Percentiles rank a stretch among this genome's conserved stretches.
Evolutionary conservation across 805 yeast species (phyloP).

Genomic region (Dipodascopsis uninucleata): DNA sequence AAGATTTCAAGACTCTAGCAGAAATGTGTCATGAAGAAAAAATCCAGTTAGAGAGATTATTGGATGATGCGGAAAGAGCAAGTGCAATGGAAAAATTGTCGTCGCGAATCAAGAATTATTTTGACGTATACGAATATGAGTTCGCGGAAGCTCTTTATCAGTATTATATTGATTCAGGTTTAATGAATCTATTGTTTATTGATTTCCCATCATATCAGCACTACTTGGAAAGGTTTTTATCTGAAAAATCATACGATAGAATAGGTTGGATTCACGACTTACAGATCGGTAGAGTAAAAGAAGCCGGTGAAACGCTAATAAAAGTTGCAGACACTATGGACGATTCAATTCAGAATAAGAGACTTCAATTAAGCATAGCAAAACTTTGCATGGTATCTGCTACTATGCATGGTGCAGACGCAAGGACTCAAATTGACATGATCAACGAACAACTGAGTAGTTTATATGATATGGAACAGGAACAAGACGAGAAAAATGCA

Average conservation of each 20-base stretch:
- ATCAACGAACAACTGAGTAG: too few relatives aligned
- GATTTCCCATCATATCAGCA: slow-evolving; percentile 53
- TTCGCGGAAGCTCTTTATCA: slow-evolving; percentile 66
- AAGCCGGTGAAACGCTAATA: slow-evolving; percentile 50
- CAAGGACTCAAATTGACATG: too few relatives aligned
- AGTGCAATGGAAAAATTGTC: slow-evolving; percentile 13
- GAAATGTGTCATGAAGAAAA: slow-evolving; percentile 37
- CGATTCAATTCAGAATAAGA: slow-evolving; percentile 46
- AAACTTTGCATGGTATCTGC: slow-evolving; percentile 59
- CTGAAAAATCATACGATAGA: slow-evolving; percentile 35
- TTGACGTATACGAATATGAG: slow-evolving; percentile 58
- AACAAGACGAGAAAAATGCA: too few relatives aligned
- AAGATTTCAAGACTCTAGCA: slow-evolving; percentile 63
- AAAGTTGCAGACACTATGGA: slow-evolving; percentile 43
- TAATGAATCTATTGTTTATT: slow-evolving; percentile 51
- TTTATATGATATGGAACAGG: too few relatives aligned
- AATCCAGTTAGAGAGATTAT: slow-evolving; percentile 6
- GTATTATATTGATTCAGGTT: slow-evolving; percentile 52
- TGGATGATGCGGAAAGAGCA: slow-evolving; percentile 7
- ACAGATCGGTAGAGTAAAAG: slow-evolving; percentile 46
- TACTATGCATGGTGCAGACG: too few relatives aligned
- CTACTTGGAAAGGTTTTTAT: slow-evolving; percentile 52
- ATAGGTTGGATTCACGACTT: slow-evolving; percentile 74
- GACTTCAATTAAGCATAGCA: slow-evolving; percentile 63
- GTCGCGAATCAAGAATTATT: slow-evolving; percentile 40